A percentile compares a stretch with the other conserved stretches of the same genome.
phyloP scores from a whole-genome alignment of 2,329 filamentous ascomycete genomes.

The Sarocladium oryzae region DNA sequence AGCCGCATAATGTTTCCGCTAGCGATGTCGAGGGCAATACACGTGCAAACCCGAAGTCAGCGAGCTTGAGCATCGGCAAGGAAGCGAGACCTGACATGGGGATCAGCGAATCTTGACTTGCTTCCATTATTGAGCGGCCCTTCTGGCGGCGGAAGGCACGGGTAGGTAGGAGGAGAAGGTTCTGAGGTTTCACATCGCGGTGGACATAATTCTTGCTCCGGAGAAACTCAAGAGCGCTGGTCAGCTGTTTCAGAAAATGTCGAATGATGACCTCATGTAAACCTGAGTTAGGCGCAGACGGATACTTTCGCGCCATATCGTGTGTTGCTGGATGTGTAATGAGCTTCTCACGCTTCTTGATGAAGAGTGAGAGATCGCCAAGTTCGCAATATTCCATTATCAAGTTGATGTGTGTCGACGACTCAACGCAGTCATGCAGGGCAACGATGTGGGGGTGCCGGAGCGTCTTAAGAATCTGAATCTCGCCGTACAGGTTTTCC shows the following conservation, averaged over 20 bases:
- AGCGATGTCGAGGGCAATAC: conserved; percentile 85
- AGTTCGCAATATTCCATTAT: conserved; percentile 99
- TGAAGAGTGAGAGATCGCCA: conserved; percentile 89
- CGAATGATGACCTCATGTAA: conserved; percentile 93
- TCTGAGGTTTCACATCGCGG: conserved; percentile 96
- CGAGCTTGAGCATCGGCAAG: conserved; percentile 92
- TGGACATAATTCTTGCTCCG: conserved; percentile 83
- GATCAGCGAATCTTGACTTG: conserved; percentile 72
- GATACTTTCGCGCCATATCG: conserved; percentile 91
- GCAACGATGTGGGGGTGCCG: conserved; percentile 96
- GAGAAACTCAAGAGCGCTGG: conserved; percentile 86
- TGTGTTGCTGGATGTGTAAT: conserved; percentile 72
- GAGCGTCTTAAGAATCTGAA: conserved; percentile 87
- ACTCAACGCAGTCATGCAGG: conserved; percentile 89
- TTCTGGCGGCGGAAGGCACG: conserved; percentile 57
- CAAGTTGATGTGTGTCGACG: conserved; percentile 81
- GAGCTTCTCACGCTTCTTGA: conserved; percentile 85
- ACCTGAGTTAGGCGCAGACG: conserved; percentile 74
- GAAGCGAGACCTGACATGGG: conserved; percentile 76
- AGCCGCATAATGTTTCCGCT: conserved; percentile 93
- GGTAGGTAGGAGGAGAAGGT: conserved; percentile 82
- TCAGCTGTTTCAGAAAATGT: conserved; percentile 92
- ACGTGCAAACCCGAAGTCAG: conserved; percentile 97
- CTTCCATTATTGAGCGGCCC: conserved; percentile 58
- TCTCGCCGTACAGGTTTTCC: conserved; percentile 92